These are phyloP conservation scores for Fusarium sp. DNA, from an alignment of 2,329 filamentous ascomycete species.

Conservation along the genomic window DNA sequence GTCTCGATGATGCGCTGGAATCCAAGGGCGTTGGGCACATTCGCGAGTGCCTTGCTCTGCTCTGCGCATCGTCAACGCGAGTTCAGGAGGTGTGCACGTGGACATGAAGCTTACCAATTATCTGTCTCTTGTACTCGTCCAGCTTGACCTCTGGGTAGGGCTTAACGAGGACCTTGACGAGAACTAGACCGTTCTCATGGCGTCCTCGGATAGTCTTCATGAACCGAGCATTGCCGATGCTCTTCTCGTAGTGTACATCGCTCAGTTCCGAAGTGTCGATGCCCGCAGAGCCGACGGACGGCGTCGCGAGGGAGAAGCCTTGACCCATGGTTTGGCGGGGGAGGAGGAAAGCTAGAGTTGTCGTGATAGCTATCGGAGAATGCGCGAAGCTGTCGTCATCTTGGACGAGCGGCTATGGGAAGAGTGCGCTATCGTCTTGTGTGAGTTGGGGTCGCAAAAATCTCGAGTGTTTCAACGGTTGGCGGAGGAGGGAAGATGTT, in stretches of 20 bases:
- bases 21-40: slow-evolving; percentile 89
- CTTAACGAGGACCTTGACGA: slow-evolving; percentile 96
- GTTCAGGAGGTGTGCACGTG: too few species aligned
- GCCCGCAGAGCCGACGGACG: slow-evolving; percentile 89
- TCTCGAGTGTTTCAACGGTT: background rate
- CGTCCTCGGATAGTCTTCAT: slow-evolving; percentile 96
- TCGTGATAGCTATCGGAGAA: slow-evolving; percentile 42
- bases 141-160: slow-evolving; percentile 86
- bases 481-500: background rate
- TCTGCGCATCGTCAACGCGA: slow-evolving; percentile 59
- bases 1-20: slow-evolving; percentile 95
- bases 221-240: slow-evolving; percentile 90
- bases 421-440: background rate
- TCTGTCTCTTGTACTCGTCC: slow-evolving; percentile 79
- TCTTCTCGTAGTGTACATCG: slow-evolving; percentile 91
- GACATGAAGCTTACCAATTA: slow-evolving; percentile 71
- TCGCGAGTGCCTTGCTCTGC: slow-evolving; percentile 81
- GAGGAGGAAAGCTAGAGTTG: slow-evolving; percentile 23
- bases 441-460: too few species aligned
- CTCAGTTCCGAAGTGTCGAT: slow-evolving; percentile 94
- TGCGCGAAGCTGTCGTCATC: slow-evolving; percentile 40
- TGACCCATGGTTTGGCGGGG: slow-evolving; percentile 79
- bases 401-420: slow-evolving; percentile 24
- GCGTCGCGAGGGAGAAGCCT: slow-evolving; percentile 92
- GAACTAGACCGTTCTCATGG: slow-evolving; percentile 89